Evolutionary conservation across 2,329 filamentous ascomycete species (phyloP), one percentile per base, ranked within the genome.

Genomic region (Trichoderma pleuroti): DNA sequence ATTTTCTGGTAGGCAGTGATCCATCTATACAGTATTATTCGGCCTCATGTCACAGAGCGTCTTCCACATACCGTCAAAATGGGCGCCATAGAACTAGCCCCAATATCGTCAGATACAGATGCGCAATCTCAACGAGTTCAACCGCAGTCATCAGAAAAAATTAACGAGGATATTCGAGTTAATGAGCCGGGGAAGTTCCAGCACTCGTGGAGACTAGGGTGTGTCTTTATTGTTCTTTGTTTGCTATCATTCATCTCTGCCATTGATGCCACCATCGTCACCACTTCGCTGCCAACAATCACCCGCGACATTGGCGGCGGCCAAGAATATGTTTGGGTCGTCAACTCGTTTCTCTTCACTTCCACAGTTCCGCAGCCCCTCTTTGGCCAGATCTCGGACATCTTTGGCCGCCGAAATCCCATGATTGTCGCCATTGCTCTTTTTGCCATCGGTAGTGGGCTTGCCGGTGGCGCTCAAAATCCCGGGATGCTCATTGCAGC

Each of bases 381-480:
- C 0, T 84, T 83, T 56, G 85, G 84, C 1, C 85, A 88, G 72
- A 72, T 86, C 0, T 80, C 83, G 16, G 82, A 87, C 66, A 80
- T 88, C n/a, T 88, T 85, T 72, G 86, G 87, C 4, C 81, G 87
- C 2, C 80, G 84, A 26, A 81, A 78, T 62, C 76, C 81, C 28
- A 78, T 80, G 18, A 76, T 87, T 0, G 62, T 75, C 9, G 76
- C 83, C 3, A 80, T 87, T 1, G 78, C 76, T 12, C 72, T 86
- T 1, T 88, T 88, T 71, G 80, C 79, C 0, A 73, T 89, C 0
- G 87, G 87, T 0, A 87, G 86, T 69, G 83, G 80, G 0, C 79
- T 87, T 5, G 78, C 78, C 10, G 86, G 84, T 0, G 82, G 79
- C 0, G 82, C 86, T 0, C 79, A 76, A 0, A 80, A 74, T 3